Conservation (phyloP, 352 stramenopile genomes). For the Pythium oligandrum region DNA sequence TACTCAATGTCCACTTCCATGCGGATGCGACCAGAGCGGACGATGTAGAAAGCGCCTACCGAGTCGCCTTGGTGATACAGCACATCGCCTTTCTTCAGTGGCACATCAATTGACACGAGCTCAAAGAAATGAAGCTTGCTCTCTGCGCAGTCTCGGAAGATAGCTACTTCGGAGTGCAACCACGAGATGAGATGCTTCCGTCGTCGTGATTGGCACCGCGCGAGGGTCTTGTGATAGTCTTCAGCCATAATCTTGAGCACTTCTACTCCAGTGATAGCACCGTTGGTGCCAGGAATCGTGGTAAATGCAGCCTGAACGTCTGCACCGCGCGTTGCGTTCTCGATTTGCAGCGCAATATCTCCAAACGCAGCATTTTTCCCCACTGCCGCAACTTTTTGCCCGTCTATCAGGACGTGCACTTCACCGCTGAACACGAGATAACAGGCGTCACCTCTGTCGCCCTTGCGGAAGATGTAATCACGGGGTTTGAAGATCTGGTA, state of each 20-base stretch:
- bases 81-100: slow-evolving; percentile 47
- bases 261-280: slow-evolving; percentile 30
- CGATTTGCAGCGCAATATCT: slow-evolving; percentile 63
- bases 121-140: slow-evolving; percentile 78
- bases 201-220: slow-evolving; percentile 51
- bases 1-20: slow-evolving; percentile 70
- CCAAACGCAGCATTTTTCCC: slow-evolving; percentile 61
- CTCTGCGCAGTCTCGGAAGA: slow-evolving; percentile 71
- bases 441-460: slow-evolving; percentile 56
- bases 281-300: neutral
- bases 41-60: slow-evolving; percentile 62
- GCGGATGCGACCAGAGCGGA: slow-evolving; percentile 46
- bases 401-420: slow-evolving; percentile 62
- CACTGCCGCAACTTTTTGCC: slow-evolving; percentile 46
- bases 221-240: slow-evolving; percentile 69
- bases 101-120: slow-evolving; percentile 67
- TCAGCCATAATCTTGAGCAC: slow-evolving; percentile 65
- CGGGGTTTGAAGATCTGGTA: slow-evolving; percentile 46
- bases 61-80: slow-evolving; percentile 60
- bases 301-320: slow-evolving; percentile 41
- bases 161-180: slow-evolving; percentile 56
- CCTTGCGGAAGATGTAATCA: slow-evolving; percentile 59
- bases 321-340: slow-evolving; percentile 67
- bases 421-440: slow-evolving; percentile 61
- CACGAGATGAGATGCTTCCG: slow-evolving; percentile 65